A percentile compares a stretch with the other conserved stretches of the same genome.
These are phyloP conservation scores for Physaria fendleri DNA, from an alignment of 345 rosid genomes.

Conservation along the genomic window DNA sequence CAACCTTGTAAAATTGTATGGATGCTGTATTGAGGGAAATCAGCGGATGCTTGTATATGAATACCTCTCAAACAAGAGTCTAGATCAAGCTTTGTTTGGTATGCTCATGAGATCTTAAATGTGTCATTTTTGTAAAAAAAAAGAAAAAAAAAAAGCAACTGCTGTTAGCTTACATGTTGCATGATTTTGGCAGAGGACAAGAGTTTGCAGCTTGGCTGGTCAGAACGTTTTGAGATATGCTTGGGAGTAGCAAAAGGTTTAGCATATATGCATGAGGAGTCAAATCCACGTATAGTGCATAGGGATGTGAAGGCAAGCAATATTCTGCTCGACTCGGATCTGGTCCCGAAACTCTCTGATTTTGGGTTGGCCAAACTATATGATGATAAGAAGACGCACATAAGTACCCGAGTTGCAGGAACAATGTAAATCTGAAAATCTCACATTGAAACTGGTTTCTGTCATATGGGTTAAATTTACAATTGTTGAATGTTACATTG, in stretches of 20 bases:
- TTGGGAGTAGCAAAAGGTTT: slow-evolving; percentile 33
- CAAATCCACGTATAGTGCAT: slow-evolving; percentile 38
- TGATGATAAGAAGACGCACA: slow-evolving; percentile 41
- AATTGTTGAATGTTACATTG: slow-evolving; percentile 3
- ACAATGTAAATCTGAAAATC: slow-evolving; percentile 30
- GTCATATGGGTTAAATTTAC: background rate
- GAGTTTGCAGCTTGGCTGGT: slow-evolving; percentile 39
- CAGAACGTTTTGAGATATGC: slow-evolving; percentile 32
- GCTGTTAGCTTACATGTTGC: background rate
- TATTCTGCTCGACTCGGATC: slow-evolving; percentile 51
- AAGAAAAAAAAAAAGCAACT: background rate
- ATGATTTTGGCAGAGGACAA: slow-evolving; percentile 34
- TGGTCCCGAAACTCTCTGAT: slow-evolving; percentile 38
- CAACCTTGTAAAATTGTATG: slow-evolving; percentile 63
- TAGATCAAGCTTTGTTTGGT: slow-evolving; percentile 67
- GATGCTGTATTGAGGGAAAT: slow-evolving; percentile 59
- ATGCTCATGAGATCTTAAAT: slow-evolving; percentile 1
- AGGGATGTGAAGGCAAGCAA: slow-evolving; percentile 55
- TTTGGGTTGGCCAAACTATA: slow-evolving; percentile 43
- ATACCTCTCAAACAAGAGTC: slow-evolving; percentile 63
- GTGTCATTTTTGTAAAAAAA: background rate
- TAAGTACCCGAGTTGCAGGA: slow-evolving; percentile 40
- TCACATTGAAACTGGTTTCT: background rate
- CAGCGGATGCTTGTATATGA: slow-evolving; percentile 67
- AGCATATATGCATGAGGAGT: slow-evolving; percentile 38